Evolutionary conservation across 768 basidiomycete genomes (phyloP).

Genomic region (Trametes cinnabarina): DNA sequence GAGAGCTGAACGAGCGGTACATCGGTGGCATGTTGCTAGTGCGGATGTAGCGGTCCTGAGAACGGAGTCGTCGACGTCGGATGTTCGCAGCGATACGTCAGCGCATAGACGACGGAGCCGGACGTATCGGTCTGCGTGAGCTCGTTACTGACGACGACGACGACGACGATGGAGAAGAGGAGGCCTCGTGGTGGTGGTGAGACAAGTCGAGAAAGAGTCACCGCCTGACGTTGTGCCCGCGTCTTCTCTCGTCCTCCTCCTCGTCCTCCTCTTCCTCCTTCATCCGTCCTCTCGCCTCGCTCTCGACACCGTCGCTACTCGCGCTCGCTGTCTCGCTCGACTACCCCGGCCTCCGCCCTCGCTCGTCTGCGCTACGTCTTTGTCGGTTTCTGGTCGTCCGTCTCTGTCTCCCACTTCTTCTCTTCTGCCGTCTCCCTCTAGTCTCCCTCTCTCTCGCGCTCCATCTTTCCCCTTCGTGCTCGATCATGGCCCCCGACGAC

Average conservation of each 20-base stretch:
- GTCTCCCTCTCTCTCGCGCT: conserved; percentile 2
- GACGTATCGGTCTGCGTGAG: neutral
- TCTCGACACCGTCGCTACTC: neutral
- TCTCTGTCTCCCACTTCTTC: neutral
- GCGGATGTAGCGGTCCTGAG: neutral
- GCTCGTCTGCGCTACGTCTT: no score
- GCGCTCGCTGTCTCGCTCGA: neutral
- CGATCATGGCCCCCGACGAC: conserved; percentile 22
- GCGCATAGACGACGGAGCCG: neutral
- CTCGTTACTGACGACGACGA: neutral
- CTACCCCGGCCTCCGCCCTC: conserved; percentile 1
- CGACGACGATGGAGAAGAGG: neutral
- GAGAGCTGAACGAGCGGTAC: conserved; percentile 3
- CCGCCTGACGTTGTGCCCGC: conserved; percentile 3
- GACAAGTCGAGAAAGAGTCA: conserved; percentile 1
- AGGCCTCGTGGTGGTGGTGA: conserved; percentile 10
- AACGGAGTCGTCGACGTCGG: neutral
- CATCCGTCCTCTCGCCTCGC: neutral
- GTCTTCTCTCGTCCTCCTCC: conserved; percentile 1
- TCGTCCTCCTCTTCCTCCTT: neutral
- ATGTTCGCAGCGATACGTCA: neutral
- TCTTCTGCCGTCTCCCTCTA: neutral
- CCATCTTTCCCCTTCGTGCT: neutral
- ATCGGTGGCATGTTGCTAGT: conserved; percentile 20
- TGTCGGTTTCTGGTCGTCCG: no score